Conservation (phyloP, 352 stramenopile species). For the Phytopythium mirpurense region DNA sequence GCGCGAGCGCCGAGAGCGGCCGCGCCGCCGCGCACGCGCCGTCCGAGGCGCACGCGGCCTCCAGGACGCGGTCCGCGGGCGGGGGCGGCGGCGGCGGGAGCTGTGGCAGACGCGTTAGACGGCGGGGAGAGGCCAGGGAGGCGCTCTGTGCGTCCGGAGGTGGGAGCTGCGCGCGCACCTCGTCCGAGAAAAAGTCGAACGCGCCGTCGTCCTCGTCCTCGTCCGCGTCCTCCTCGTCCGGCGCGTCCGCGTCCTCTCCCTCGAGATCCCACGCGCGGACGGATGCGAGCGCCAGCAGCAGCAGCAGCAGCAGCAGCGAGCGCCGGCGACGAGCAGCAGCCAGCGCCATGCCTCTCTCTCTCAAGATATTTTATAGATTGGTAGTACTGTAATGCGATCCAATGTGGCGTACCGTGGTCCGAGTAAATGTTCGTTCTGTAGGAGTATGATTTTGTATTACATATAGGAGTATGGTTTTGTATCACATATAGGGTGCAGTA, state of each 20-base stretch:
- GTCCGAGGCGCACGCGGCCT: constrained; percentile 31
- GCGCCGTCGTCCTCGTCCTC: constrained; percentile 24
- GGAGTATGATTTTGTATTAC: no score
- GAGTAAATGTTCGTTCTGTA: no score
- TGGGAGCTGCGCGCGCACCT: constrained; percentile 12
- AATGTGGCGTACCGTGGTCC: no score
- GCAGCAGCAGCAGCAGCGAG: background rate
- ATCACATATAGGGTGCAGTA: no score
- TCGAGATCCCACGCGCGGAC: constrained; percentile 11
- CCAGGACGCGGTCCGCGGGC: no score
- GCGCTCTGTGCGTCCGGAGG: background rate
- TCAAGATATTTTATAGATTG: background rate
- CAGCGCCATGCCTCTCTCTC: background rate
- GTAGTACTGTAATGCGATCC: no score
- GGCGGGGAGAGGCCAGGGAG: background rate
- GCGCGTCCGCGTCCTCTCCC: constrained; percentile 15
- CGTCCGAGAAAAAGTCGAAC: constrained; percentile 30
- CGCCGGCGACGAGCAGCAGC: background rate
- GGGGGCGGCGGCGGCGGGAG: no score
- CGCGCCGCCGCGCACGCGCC: constrained; percentile 16
- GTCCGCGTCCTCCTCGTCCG: constrained; percentile 19
- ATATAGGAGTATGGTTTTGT: no score
- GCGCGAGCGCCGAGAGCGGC: constrained; percentile 30
- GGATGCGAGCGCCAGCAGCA: constrained; percentile 15
- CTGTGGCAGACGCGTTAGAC: no score